Evolutionary conservation across 2,329 filamentous ascomycete species (phyloP).

Genomic region (Fusarium redolens): DNA sequence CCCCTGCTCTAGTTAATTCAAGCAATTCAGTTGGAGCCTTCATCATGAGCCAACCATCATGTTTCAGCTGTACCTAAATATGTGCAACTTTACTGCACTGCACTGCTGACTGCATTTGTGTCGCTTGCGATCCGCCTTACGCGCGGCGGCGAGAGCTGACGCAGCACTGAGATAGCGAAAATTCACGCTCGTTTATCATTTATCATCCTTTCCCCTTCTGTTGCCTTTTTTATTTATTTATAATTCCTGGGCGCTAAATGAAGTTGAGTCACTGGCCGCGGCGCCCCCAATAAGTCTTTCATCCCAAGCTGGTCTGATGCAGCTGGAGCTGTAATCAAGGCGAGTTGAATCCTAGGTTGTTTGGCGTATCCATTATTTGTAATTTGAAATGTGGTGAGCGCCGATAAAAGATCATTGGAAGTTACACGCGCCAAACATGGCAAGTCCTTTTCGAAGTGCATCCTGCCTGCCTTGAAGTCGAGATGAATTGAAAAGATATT

Average conservation of each 20-base stretch:
- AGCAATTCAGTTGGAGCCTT: not conserved
- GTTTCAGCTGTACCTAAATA: not conserved
- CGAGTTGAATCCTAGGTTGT: not conserved
- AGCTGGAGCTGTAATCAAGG: not conserved
- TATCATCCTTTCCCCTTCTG: not conserved
- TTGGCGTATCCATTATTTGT: not conserved
- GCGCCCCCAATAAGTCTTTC: not conserved
- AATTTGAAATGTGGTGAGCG: not conserved
- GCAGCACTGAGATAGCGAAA: not conserved
- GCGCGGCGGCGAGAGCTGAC: conserved; percentile 1
- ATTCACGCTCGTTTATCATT: not conserved
- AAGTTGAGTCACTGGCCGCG: not conserved
- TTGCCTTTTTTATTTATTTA: not conserved
- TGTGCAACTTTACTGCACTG: not conserved
- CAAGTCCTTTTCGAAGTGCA: not conserved
- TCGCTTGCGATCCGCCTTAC: not conserved
- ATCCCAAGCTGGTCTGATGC: not conserved
- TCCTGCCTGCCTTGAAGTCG: not conserved
- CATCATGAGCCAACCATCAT: not conserved
- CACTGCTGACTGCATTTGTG: conserved; percentile 1
- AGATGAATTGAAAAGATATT: not conserved
- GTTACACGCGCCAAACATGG: not conserved
- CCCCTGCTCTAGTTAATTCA: not conserved
- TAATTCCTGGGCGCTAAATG: not conserved
- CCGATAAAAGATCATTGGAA: not conserved